Base-by-base conservation (phyloP, 371 early-diverging fungal species). In the Mortierella sp. region DNA sequence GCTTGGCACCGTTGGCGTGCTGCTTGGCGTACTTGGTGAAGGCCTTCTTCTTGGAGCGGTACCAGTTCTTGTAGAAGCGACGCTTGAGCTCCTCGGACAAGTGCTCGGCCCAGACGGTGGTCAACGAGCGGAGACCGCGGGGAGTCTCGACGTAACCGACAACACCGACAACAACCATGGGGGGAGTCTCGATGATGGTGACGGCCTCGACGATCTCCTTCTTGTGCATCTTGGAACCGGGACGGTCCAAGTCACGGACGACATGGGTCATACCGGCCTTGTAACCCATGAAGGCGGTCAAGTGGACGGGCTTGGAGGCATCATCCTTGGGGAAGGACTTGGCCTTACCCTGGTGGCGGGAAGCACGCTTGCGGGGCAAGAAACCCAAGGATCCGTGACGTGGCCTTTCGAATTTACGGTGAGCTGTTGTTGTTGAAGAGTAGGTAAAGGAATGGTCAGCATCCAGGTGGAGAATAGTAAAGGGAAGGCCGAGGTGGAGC, bases 201-300 rank as follows among this genome's bases (percentile, higher is more conserved):
- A 99, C 99, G 77, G 99, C 99, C 93, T 99, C 99, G 87, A 99
- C 97, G 69, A 99, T 93, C 93, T 99, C 99, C 96, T 98, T 98
- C 97, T 98, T 99, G 96, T 99, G 96, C 94, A 97, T 96, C 95
- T 99, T 98, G 93, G 98, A 97, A 79, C 98, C 98, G 82, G 98
- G 98, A 89, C 98, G 96, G 89, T 98, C 98, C 89, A 98, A 91
- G 90, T 98, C 99, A 88, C 99, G 97, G 82, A 99, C 98, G 88
- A 99, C 95, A 94, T 99, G 99, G 90, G 99, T 98, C 99, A 99
- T 99, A 90, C 99, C 99, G 77, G 98, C 99, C 97, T 99, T 99
- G 97, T 99, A 99, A 85, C 96, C 99, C 89, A 99, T 91, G 96
- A 99, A 99, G 88, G 98, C 99, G 75, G 99, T 99, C 90, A 99